Evolutionary conservation across 1,284 basidiomycete species (phyloP).

Genomic region (Singerocomus inundabilis): DNA sequence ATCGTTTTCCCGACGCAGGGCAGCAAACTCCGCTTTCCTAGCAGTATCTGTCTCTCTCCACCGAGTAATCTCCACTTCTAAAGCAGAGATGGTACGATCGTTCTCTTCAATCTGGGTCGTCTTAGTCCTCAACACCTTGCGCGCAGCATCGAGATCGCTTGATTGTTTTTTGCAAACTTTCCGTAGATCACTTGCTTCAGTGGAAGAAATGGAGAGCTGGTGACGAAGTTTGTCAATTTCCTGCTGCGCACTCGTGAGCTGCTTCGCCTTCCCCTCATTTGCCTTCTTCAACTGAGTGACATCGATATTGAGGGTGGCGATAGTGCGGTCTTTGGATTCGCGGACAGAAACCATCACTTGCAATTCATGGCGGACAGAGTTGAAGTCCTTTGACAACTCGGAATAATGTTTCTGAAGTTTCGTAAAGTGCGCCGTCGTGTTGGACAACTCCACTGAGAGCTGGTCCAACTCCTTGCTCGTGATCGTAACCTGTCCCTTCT

Average conservation of each 20-base stretch:
- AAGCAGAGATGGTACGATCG: background rate
- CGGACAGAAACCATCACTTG: background rate
- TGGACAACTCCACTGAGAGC: slow-evolving; percentile 4
- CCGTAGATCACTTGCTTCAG: background rate
- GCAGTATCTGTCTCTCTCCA: background rate
- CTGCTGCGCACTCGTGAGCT: background rate
- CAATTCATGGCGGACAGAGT: background rate
- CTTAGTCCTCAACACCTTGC: background rate
- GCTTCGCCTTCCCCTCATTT: background rate
- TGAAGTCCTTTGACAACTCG: background rate
- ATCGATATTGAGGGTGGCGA: background rate
- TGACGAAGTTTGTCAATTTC: background rate
- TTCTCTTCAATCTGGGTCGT: background rate
- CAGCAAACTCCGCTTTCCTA: too few relatives aligned
- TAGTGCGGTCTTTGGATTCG: slow-evolving; percentile 4
- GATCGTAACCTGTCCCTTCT: slow-evolving; percentile 1
- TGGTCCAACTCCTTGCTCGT: slow-evolving; percentile 13
- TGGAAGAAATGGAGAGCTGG: background rate
- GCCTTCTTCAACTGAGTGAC: background rate
- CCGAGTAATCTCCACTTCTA: background rate
- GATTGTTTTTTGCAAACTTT: background rate
- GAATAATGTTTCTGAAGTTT: slow-evolving; percentile 1
- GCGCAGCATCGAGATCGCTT: background rate
- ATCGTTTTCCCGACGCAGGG: too few relatives aligned
- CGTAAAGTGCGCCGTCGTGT: background rate